Evolutionary conservation across 2,329 filamentous ascomycete genomes (phyloP).

Genomic region (Podosphaera fusca): DNA sequence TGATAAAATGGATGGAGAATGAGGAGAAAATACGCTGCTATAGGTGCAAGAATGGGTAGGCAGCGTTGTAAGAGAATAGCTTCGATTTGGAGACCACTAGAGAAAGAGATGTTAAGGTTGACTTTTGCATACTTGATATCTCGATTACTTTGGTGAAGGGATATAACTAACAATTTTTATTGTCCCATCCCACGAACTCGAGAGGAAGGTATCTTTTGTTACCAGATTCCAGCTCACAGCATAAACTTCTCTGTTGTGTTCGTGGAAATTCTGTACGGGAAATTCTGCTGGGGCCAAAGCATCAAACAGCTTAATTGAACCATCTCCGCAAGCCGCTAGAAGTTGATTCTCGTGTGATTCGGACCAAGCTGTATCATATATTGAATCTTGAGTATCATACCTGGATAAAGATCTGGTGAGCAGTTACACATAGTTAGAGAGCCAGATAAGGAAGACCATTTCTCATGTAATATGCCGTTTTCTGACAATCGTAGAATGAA

Average conservation of each 20-base stretch:
- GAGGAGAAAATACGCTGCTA: constrained; percentile 72
- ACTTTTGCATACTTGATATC: too few relatives aligned
- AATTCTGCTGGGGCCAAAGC: constrained; percentile 48
- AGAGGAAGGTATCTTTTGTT: constrained; percentile 73
- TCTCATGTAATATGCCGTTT: constrained; percentile 63
- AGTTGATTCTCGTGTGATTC: constrained; percentile 93
- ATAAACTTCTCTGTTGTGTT: constrained; percentile 85
- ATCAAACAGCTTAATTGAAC: constrained; percentile 87
- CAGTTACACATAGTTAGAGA: not conserved
- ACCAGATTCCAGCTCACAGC: constrained; percentile 82
- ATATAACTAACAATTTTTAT: constrained; percentile 48
- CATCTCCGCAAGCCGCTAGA: constrained; percentile 73
- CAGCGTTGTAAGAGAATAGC: constrained; percentile 56
- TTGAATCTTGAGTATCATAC: constrained; percentile 90
- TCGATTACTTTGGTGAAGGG: constrained; percentile 1
- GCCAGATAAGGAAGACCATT: constrained; percentile 30
- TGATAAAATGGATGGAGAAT: constrained; percentile 65
- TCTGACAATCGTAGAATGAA: constrained; percentile 67
- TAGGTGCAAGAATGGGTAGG: constrained; percentile 90
- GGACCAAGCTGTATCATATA: constrained; percentile 89
- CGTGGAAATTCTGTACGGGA: constrained; percentile 76
- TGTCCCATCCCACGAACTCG: constrained; percentile 87
- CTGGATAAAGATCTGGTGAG: constrained; percentile 20
- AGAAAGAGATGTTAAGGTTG: not conserved
- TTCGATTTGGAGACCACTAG: constrained; percentile 63